Evolutionary conservation across 1,139 yeast genomes (phyloP).

Genomic region (Pichia sp.): DNA sequence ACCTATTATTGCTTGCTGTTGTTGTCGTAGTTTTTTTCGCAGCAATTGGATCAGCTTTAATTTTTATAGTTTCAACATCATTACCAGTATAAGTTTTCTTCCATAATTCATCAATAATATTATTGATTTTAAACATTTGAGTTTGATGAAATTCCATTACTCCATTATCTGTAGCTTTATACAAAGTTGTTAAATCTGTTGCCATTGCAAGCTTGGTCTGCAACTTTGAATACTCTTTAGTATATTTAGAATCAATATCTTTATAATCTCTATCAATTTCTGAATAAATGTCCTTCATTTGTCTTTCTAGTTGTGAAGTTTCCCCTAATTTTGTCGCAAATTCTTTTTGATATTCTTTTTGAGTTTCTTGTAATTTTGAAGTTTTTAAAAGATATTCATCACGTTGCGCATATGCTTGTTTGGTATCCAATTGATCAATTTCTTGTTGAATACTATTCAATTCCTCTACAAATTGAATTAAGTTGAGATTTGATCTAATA

Average conservation of each 20-base stretch:
- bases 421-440: slow-evolving; percentile 41
- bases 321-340: slow-evolving; percentile 83
- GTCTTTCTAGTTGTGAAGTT: slow-evolving; percentile 74
- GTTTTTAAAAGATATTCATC: slow-evolving; percentile 60
- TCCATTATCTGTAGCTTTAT: slow-evolving; percentile 84
- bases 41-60: slow-evolving; percentile 58
- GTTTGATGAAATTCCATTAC: slow-evolving; percentile 88
- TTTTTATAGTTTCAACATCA: slow-evolving; percentile 86
- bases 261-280: slow-evolving; percentile 69
- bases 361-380: slow-evolving; percentile 44
- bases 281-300: slow-evolving; percentile 45
- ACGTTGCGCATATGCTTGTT: slow-evolving; percentile 60
- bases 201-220: slow-evolving; percentile 76
- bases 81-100: slow-evolving; percentile 90
- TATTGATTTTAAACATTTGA: slow-evolving; percentile 90
- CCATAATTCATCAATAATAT: slow-evolving; percentile 87
- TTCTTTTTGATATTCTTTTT: slow-evolving; percentile 54
- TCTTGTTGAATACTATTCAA: slow-evolving; percentile 31
- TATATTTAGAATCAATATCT: slow-evolving; percentile 57
- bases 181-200: slow-evolving; percentile 75
- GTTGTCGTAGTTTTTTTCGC: slow-evolving; percentile 36
- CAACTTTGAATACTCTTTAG: slow-evolving; percentile 66
- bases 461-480: slow-evolving; percentile 37
- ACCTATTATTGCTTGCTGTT: slow-evolving; percentile 47
- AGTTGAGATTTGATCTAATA: slow-evolving; percentile 49